Evolutionary conservation across 1,139 yeast species (phyloP), one percentile per base, ranked within the genome.

Genomic region (Zygosaccharomyces pseudobailii): DNA sequence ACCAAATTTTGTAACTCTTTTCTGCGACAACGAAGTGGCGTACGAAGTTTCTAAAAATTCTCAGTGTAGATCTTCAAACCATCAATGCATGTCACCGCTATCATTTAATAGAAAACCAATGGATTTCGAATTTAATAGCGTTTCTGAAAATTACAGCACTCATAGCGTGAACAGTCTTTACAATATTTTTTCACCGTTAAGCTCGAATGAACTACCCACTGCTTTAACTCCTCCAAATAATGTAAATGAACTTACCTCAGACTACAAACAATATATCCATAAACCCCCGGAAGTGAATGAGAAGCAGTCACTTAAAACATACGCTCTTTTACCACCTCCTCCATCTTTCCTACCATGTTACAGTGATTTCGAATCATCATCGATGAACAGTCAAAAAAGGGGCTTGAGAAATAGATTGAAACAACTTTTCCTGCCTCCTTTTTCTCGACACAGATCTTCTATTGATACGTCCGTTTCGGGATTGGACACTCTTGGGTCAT

Each of bases 1-100:
- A n/a, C 48, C 53, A 4, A 43, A 47, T 8, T 42, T 52, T n/a
- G 39, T 49, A 45, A 45, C 45, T 7, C 44, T 48, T 17, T 49
- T 52, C 24, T 45, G 42, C 13, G 43, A 47, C 17, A 28, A 23
- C 32, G 20, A 24, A 7, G 33, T 21, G 13, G 33, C 33, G 5
- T 3, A 3, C 13, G 6, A n/a, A 3, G 25, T 21, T 10, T 34
- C 20, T 17, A 7, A 3, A 36, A 28, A 19, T 1, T 30, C 33
- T 9, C 33, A 9, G 13, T n/a, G 13, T 30, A 30, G 4, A 30
- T 10, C 33, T 4, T 1, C 33, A n/a, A 3, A 3, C 13, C 33
- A n/a, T 3, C 33, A 30, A n/a, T 19, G 13, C 33, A 5, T n/a
- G 19, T 6, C 6, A 6, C 13, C 13, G 10, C 38, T 17, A 21